These are phyloP conservation scores for Vigna angularis DNA, from an alignment of 306 rosid genomes.

Conservation along the genomic window DNA sequence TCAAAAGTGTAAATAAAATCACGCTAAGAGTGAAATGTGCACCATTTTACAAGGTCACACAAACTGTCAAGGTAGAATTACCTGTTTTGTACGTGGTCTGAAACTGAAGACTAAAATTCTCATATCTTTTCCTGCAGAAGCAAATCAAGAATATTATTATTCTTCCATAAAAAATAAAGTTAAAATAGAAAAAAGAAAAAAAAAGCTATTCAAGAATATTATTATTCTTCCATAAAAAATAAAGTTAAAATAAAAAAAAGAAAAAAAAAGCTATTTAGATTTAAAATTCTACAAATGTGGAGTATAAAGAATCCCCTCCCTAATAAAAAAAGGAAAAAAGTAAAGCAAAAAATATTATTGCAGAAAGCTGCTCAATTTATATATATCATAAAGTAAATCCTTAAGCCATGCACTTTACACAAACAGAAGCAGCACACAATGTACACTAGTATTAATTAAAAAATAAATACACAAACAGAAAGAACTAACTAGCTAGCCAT, in stretches of 20 bases:
- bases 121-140: constrained; percentile 92
- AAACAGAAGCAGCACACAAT: constrained; percentile 18
- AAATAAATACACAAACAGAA: not conserved
- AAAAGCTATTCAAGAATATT: constrained; percentile 6
- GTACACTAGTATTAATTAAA: not conserved
- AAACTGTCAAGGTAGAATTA: constrained; percentile 41
- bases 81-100: constrained; percentile 94
- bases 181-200: not conserved
- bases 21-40: not conserved
- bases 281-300: constrained; percentile 26
- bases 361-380: not conserved
- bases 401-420: constrained; percentile 2
- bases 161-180: not conserved
- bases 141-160: constrained; percentile 32
- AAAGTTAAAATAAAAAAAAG: not conserved
- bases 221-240: not conserved
- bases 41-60: constrained; percentile 29
- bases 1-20: constrained; percentile 7
- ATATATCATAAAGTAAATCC: not conserved
- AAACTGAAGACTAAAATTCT: constrained; percentile 91
- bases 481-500: not conserved
- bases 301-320: constrained; percentile 25
- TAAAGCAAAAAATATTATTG: not conserved
- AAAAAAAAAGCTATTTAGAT: not conserved
- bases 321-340: constrained; percentile 10